A percentile compares a stretch with the other conserved stretches of the same genome.
phyloP scores from a whole-genome alignment of 495 filamentous ascomycete genomes.

The Penicillium salamii region DNA sequence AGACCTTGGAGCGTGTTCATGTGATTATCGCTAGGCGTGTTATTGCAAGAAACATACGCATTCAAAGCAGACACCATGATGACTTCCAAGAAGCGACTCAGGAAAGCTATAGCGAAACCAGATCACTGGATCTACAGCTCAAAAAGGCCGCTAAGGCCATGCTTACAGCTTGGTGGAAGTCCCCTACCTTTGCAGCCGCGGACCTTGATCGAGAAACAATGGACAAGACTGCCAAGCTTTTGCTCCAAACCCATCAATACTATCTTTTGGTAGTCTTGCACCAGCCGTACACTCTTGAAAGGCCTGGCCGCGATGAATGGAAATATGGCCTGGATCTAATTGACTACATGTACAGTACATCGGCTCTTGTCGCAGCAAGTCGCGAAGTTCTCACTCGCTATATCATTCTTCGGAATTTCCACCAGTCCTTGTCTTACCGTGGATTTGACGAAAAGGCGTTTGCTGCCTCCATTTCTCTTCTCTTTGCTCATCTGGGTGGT shows the following conservation, averaged over 20 bases:
- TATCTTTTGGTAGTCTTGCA: constrained; percentile 44
- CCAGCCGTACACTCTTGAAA: constrained; percentile 49
- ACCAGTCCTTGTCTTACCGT: constrained; percentile 42
- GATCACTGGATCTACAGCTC: constrained; percentile 40
- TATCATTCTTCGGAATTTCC: constrained; percentile 31
- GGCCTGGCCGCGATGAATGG: constrained; percentile 19
- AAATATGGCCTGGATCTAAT: constrained; percentile 27
- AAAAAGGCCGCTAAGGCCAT: constrained; percentile 34
- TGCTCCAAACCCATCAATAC: constrained; percentile 47
- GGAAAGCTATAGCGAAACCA: constrained; percentile 35
- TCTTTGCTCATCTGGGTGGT: constrained; percentile 42
- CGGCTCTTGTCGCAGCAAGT: constrained; percentile 40
- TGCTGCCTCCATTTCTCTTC: constrained; percentile 39
- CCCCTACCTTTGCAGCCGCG: constrained; percentile 8
- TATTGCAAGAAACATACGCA: constrained; percentile 42
- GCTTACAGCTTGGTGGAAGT: constrained; percentile 37
- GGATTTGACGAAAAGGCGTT: constrained; percentile 51
- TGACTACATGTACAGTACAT: constrained; percentile 45
- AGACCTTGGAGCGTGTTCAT: constrained; percentile 33
- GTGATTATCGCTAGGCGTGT: constrained; percentile 29
- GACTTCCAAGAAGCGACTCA: constrained; percentile 16
- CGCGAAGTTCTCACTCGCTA: constrained; percentile 42
- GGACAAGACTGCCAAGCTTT: constrained; percentile 24
- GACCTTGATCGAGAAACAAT: constrained; percentile 10
- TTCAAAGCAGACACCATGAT: constrained; percentile 27